A percentile compares a stretch with the other conserved stretches of the same genome.
phyloP scores from a whole-genome alignment of 805 yeast genomes.

The Myxozyma udenii region DNA sequence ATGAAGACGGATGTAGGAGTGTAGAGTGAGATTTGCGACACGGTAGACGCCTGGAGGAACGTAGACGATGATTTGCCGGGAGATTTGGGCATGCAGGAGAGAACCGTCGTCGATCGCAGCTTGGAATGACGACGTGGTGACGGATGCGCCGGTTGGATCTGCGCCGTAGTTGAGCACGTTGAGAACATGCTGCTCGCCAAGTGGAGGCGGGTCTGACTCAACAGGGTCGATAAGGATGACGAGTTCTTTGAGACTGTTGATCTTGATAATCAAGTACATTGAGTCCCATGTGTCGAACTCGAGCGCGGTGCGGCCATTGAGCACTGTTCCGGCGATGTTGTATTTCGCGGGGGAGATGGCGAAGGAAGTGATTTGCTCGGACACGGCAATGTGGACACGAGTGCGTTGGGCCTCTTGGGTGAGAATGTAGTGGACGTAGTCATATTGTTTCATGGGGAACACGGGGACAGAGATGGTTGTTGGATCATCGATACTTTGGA shows the following conservation, averaged over 20 bases:
- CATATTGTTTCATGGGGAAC: conserved; percentile 10
- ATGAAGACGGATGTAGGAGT: conserved; percentile 3
- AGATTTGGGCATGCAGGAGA: neutral
- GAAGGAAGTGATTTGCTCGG: conserved; percentile 1
- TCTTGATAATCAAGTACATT: conserved; percentile 16
- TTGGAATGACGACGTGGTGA: no score
- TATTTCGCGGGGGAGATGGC: conserved; percentile 7
- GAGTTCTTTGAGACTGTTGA: conserved; percentile 14
- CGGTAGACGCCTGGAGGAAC: conserved; percentile 17
- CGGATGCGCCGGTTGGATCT: no score
- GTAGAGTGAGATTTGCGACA: conserved; percentile 14
- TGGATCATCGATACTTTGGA: no score
- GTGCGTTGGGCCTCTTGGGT: neutral
- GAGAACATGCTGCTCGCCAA: no score
- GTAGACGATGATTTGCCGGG: conserved; percentile 2
- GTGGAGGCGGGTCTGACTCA: conserved; percentile 2
- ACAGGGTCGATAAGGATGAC: conserved; percentile 18
- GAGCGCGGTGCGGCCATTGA: conserved; percentile 1
- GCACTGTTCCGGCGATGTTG: conserved; percentile 1
- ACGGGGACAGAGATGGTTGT: no score
- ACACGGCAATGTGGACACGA: neutral
- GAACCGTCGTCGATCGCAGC: conserved; percentile 8
- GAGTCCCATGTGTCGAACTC: conserved; percentile 6
- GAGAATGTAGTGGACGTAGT: conserved; percentile 18
- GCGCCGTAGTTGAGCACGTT: no score